Conservation (phyloP, 768 basidiomycete species). For the Holtermanniella nyarrowii region DNA sequence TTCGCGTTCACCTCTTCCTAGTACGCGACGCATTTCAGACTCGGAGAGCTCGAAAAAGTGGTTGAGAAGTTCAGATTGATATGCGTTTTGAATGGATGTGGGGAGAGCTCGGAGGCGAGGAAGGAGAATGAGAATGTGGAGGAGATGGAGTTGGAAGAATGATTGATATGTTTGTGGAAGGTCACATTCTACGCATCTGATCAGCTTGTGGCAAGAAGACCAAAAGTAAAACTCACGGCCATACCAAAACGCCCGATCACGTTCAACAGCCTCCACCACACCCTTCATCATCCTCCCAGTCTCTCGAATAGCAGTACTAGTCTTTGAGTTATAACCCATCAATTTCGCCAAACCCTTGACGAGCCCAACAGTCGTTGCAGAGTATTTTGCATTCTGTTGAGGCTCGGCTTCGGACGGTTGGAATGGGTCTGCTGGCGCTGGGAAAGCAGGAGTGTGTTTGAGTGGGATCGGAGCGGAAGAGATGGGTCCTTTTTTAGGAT, state of each 20-base stretch:
- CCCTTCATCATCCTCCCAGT: conserved; percentile 43
- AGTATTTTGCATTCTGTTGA: conserved; percentile 11
- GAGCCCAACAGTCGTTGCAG: conserved; percentile 25
- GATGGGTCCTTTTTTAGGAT: neutral
- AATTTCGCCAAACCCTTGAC: conserved; percentile 40
- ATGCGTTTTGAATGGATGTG: conserved; percentile 42
- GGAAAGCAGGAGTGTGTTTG: conserved; percentile 27
- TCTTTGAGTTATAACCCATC: conserved; percentile 43
- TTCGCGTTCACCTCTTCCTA: conserved; percentile 58
- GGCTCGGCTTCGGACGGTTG: conserved; percentile 8
- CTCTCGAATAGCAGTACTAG: conserved; percentile 43
- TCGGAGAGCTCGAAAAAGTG: conserved; percentile 94
- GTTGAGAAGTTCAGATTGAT: conserved; percentile 74
- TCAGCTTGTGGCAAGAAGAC: neutral
- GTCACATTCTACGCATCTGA: conserved; percentile 52
- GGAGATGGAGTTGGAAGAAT: conserved; percentile 87
- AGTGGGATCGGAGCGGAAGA: conserved; percentile 3
- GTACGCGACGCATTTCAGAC: conserved; percentile 70
- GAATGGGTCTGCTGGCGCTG: conserved; percentile 35
- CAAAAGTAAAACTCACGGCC: conserved; percentile 36
- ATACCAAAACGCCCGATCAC: conserved; percentile 44
- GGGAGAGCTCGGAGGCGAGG: conserved; percentile 76
- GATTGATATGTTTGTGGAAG: conserved; percentile 91
- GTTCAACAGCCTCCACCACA: conserved; percentile 42
- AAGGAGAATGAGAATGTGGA: conserved; percentile 84